Evolutionary conservation across 495 filamentous ascomycete genomes (phyloP), one percentile per base, ranked within the genome.

Genomic region (Sphaerosporella brunnea): DNA sequence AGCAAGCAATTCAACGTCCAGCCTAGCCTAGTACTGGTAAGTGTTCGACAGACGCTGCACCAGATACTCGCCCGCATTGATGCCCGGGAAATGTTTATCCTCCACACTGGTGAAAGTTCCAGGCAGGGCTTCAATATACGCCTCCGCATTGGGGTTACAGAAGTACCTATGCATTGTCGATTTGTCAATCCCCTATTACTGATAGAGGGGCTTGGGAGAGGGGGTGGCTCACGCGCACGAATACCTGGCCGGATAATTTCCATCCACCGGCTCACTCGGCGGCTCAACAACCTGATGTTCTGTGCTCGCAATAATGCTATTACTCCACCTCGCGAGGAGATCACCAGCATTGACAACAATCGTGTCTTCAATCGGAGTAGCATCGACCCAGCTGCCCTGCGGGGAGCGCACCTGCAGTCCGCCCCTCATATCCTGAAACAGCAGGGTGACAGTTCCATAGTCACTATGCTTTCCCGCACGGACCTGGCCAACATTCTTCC

Each of bases 331-430:
- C 2, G 84, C 79, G 36, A 96, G 64, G 54, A 95, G 52, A 64
- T 96, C 88, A 1, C 86, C 88, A 1, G 86, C 87, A 62, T 96
- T 95, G 24, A 96, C 72, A 4, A 96, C 84, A 45, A 90, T 60
- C 2, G 85, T 86, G 42, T 76, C 80, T 23, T 76, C 68, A 45
- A 93, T 84, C 0, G 88, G 88, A 23, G 72, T 81, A 15, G 82
- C 88, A 56, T 93, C 76, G 15, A 93, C 74, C 60, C 85, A 96
- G 0, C 68, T 75, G 0, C 82, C 82, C 23, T 72, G 74, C 0
- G 84, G 82, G 30, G 73, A 78, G 57, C 76, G 73, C 8, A 93
- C 86, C 64, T 96, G 86, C 48, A 95, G 58, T 0, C 88, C 88
- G 1, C 88, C 88, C 20, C 74, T 65, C 30, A 66, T 53, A 65